phyloP scores from a whole-genome alignment of 768 basidiomycete genomes.

The Boletus subparvulus region DNA sequence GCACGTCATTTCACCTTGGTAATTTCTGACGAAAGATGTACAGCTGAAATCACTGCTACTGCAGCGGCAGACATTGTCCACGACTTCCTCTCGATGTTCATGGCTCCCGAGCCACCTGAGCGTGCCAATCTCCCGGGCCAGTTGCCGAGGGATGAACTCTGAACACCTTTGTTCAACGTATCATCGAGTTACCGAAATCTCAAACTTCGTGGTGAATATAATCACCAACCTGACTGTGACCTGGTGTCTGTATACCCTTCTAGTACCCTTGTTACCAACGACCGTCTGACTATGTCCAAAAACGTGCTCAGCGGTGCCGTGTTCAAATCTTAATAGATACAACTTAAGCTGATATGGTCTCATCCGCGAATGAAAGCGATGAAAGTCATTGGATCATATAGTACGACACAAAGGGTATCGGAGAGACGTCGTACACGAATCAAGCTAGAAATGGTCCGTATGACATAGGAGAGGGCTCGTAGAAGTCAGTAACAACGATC shows the following conservation, averaged over 20 bases:
- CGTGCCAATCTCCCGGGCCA: slow-evolving; percentile 9
- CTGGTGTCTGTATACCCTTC: neutral
- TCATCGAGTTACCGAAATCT: neutral
- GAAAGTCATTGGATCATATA: neutral
- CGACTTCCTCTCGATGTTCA: slow-evolving; percentile 44
- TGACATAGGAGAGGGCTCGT: neutral
- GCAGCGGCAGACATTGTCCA: slow-evolving; percentile 47
- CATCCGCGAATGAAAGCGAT: neutral
- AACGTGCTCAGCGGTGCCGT: neutral
- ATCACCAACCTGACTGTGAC: neutral
- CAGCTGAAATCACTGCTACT: slow-evolving; percentile 42
- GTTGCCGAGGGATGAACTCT: slow-evolving; percentile 24
- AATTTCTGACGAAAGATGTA: slow-evolving; percentile 7
- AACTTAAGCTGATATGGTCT: neutral
- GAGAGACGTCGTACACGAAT: slow-evolving; percentile 9
- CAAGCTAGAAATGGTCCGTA: slow-evolving; percentile 19
- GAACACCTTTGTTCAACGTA: neutral
- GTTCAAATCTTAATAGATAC: neutral
- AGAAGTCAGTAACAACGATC: neutral
- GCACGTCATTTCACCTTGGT: neutral
- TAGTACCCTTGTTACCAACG: slow-evolving; percentile 37
- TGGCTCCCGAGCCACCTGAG: slow-evolving; percentile 27
- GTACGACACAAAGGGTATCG: slow-evolving; percentile 28
- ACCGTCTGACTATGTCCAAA: slow-evolving; percentile 62
- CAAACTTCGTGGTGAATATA: neutral